Evolutionary conservation across 345 rosid genomes (phyloP), one percentile per base, ranked within the genome.

Genomic region (Eucalyptus paniculata): DNA sequence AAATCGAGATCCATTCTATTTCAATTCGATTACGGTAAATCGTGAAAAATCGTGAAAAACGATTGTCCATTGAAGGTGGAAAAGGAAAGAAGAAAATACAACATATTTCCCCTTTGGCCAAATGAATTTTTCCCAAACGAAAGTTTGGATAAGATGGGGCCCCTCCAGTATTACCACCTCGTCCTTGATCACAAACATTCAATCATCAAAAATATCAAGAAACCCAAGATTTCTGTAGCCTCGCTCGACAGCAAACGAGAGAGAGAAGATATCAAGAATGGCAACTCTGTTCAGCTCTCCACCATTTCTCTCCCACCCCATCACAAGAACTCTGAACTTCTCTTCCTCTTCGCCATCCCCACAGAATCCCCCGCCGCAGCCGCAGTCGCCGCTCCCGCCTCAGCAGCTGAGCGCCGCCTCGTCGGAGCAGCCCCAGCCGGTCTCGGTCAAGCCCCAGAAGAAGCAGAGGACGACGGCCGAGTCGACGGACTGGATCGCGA

Each of bases 401-500:
- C 89, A 58, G 58, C 89, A 77, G 87, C 51, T 88, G 28, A 88
- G 72, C 53, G 83, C 91, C 50, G 69, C 92, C 44, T 5, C 91
- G 40, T 8, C 93, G 45, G 94, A 88, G 86, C 92, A 88, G 89
- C 94, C 91, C 42, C 60, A 80, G 69, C 89, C 88, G 45, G 89
- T 65, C 42, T 72, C 95, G 6, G 87, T 89, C 4, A 47, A 92
- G 90, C 92, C 94, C 34, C 93, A 91, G 91, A 89, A 92, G 87
- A 94, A 92, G 90, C 92, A 89, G 80, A 89, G 93, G 51, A 72
- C 92, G 50, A 90, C 90, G 88, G 96, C 89, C 50, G 98, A 95
- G 53, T 90, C 93, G 77, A 96, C 98, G 12, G 99, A 97, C 89
- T 96, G 99, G 99, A 92, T 97, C 28, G 99, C 99, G 88, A 96